Evolutionary conservation across 1,139 yeast species (phyloP).

Genomic region (Neolecta irregularis): DNA sequence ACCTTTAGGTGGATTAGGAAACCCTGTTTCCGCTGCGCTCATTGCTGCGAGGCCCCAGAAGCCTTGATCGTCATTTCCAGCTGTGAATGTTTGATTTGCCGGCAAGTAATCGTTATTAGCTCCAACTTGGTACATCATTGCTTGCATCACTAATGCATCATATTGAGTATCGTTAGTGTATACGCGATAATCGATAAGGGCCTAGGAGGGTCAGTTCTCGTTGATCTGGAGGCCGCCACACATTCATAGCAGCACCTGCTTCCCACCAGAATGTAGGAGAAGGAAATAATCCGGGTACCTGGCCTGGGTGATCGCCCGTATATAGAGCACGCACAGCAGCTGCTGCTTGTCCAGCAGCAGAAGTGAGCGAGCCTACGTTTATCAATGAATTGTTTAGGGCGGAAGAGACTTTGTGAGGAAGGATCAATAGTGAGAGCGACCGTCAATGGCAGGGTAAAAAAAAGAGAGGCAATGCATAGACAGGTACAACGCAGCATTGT

Average conservation of each 20-base stretch:
- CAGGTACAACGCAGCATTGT: too few relatives aligned
- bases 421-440: too few relatives aligned
- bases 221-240: too few relatives aligned
- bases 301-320: too few relatives aligned
- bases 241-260: slow-evolving; percentile 66
- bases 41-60: slow-evolving; percentile 79
- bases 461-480: too few relatives aligned
- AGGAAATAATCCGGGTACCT: slow-evolving; percentile 64
- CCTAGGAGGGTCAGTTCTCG: too few relatives aligned
- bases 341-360: too few relatives aligned
- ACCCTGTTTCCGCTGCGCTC: slow-evolving; percentile 71
- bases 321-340: too few relatives aligned
- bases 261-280: slow-evolving; percentile 88
- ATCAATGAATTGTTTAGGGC: too few relatives aligned
- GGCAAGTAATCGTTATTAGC: slow-evolving; percentile 56
- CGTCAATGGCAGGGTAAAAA: too few relatives aligned
- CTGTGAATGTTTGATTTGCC: slow-evolving; percentile 54
- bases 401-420: too few relatives aligned
- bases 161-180: slow-evolving; percentile 50
- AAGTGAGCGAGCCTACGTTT: too few relatives aligned
- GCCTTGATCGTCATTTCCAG: slow-evolving; percentile 88
- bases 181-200: slow-evolving; percentile 51
- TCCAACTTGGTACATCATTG: slow-evolving; percentile 54
- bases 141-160: slow-evolving; percentile 38
- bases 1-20: slow-evolving; percentile 41